A percentile compares a stretch with the other conserved stretches of the same genome.
Evolutionary conservation across 164 flowering plant species (phyloP).

Genomic region (Chimonanthus salicifolius): DNA sequence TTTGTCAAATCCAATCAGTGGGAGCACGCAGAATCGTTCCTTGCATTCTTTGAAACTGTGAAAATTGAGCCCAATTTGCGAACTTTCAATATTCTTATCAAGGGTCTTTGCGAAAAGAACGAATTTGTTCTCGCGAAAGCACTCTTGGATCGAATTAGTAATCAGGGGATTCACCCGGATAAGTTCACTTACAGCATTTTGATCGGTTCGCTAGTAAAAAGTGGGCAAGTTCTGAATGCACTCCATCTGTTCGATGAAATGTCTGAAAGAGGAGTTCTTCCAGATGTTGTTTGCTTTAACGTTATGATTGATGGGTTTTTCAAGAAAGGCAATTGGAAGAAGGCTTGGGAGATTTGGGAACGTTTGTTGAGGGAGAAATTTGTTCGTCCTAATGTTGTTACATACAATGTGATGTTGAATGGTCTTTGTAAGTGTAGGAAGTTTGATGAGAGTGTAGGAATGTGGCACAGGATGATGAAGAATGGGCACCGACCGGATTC

Average conservation of each 20-base stretch:
- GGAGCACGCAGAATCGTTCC: constrained; percentile 53
- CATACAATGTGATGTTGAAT: constrained; percentile 52
- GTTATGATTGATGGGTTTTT: constrained; percentile 77
- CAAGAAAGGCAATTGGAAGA: constrained; percentile 31
- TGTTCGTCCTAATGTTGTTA: constrained; percentile 42
- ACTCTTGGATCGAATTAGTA: constrained; percentile 47
- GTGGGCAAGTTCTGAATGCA: constrained; percentile 40
- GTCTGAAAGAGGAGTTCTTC: constrained; percentile 49
- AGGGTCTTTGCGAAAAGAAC: constrained; percentile 47
- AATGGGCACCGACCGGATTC: constrained; percentile 34
- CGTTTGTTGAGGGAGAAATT: constrained; percentile 25
- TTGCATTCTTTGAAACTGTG: constrained; percentile 39
- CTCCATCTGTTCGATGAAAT: constrained; percentile 79
- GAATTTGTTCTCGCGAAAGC: constrained; percentile 44
- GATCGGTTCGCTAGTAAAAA: constrained; percentile 41
- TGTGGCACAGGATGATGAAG: constrained; percentile 44
- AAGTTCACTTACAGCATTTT: constrained; percentile 49
- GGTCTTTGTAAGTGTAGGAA: constrained; percentile 52
- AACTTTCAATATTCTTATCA: constrained; percentile 68
- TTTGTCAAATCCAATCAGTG: constrained; percentile 48
- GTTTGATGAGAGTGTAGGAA: constrained; percentile 33
- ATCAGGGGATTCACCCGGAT: constrained; percentile 44
- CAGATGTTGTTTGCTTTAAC: constrained; percentile 76
- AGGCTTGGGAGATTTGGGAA: constrained; percentile 40
- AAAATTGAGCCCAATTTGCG: constrained; percentile 56